Conservation (phyloP, 257 asterid genomes). For the Sherardia arvensis region DNA sequence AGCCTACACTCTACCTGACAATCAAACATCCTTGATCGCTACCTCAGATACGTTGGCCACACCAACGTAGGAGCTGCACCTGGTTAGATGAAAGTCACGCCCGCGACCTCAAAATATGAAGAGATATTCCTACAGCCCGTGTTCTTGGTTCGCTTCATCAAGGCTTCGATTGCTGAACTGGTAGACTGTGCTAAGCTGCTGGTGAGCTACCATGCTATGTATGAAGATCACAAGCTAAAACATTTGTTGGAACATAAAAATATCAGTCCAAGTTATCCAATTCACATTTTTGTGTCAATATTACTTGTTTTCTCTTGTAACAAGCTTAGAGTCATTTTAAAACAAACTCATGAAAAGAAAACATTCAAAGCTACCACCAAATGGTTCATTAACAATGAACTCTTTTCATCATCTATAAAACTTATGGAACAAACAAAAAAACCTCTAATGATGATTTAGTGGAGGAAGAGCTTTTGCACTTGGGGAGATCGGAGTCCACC, state of each 20-base stretch:
- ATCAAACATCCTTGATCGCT: constrained; percentile 68
- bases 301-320: no score
- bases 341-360: neutral
- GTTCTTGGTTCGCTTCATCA: constrained; percentile 77
- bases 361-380: neutral
- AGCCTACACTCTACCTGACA: constrained; percentile 72
- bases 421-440: neutral
- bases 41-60: constrained; percentile 34
- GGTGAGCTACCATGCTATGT: constrained; percentile 37
- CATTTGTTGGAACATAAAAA: neutral
- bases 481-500: neutral
- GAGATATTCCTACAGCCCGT: constrained; percentile 83
- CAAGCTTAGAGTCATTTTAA: no score
- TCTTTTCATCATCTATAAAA: neutral
- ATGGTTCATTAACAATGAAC: constrained; percentile 1
- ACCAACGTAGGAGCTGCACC: constrained; percentile 56
- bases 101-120: constrained; percentile 82
- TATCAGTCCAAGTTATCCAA: no score
- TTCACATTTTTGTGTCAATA: no score
- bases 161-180: constrained; percentile 61
- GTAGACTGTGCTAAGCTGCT: no score
- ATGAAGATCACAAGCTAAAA: constrained; percentile 37
- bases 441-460: neutral
- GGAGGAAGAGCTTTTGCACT: neutral
- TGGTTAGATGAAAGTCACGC: constrained; percentile 68